phyloP scores from a whole-genome alignment of 257 asterid genomes.

The Linaria vulgaris region DNA sequence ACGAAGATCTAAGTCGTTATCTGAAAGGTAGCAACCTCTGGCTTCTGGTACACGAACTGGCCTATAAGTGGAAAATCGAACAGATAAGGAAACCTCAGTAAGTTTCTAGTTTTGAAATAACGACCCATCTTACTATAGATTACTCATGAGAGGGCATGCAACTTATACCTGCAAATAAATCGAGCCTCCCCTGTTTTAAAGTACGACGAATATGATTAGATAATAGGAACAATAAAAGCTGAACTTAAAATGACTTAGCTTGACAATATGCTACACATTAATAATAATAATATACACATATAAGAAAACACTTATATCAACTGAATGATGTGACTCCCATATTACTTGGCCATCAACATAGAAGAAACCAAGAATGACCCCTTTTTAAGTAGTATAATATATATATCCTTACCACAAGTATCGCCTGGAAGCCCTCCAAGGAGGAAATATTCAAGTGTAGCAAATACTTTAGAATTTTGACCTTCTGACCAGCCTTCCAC shows the following conservation, averaged over 20 bases:
- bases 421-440: slow-evolving; percentile 68
- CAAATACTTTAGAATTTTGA: slow-evolving; percentile 58
- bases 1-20: slow-evolving; percentile 34
- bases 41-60: slow-evolving; percentile 51
- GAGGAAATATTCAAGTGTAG: slow-evolving; percentile 62
- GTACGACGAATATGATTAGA: slow-evolving; percentile 23
- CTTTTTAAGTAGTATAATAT: not conserved
- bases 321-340: not conserved
- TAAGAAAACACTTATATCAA: not conserved
- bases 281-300: not conserved
- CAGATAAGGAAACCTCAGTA: not conserved
- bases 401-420: slow-evolving; percentile 53
- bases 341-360: not conserved
- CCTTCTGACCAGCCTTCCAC: slow-evolving; percentile 68
- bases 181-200: slow-evolving; percentile 58
- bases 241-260: not conserved
- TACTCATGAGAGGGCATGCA: not conserved
- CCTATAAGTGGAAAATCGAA: slow-evolving; percentile 32
- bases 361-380: not conserved
- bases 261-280: not conserved
- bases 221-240: slow-evolving; percentile 3
- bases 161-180: slow-evolving; percentile 65
- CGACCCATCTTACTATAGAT: not conserved
- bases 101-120: not conserved
- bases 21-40: slow-evolving; percentile 46